A percentile compares a stretch with the other conserved stretches of the same genome.
Evolutionary conservation across 306 rosid genomes (phyloP).

Genomic region (Citrullus mucosospermus): DNA sequence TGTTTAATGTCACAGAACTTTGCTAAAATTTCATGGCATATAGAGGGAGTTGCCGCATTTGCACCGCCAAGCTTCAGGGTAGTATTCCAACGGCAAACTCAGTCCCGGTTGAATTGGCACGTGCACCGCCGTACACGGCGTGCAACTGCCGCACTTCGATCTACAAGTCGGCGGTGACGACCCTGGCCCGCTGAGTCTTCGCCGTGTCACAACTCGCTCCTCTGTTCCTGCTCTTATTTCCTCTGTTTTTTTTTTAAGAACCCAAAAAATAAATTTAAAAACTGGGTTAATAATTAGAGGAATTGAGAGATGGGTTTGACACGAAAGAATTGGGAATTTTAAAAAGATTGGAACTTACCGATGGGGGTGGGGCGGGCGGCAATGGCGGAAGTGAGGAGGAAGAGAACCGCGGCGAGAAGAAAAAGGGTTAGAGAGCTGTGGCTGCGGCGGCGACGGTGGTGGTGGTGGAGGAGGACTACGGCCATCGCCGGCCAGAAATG

Average conservation of each 20-base stretch:
- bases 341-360: background rate
- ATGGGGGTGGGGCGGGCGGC: background rate
- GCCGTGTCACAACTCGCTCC: slow-evolving; percentile 16
- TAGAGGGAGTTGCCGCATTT: slow-evolving; percentile 75
- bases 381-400: background rate
- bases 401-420: background rate
- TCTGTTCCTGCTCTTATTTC: background rate
- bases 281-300: background rate
- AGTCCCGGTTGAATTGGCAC: slow-evolving; percentile 77
- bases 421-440: background rate
- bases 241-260: background rate
- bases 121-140: slow-evolving; percentile 71
- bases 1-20: background rate
- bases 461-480: background rate
- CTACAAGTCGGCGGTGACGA: slow-evolving; percentile 78
- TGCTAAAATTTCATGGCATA: slow-evolving; percentile 36
- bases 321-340: background rate
- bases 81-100: slow-evolving; percentile 64
- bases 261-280: background rate
- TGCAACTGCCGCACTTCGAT: slow-evolving; percentile 82
- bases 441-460: background rate
- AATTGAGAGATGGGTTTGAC: background rate
- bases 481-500: slow-evolving; percentile 6
- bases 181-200: slow-evolving; percentile 46
- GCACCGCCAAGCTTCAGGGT: slow-evolving; percentile 99